Evolutionary conservation across 257 asterid genomes (phyloP).

Genomic region (Misopates orontium): DNA sequence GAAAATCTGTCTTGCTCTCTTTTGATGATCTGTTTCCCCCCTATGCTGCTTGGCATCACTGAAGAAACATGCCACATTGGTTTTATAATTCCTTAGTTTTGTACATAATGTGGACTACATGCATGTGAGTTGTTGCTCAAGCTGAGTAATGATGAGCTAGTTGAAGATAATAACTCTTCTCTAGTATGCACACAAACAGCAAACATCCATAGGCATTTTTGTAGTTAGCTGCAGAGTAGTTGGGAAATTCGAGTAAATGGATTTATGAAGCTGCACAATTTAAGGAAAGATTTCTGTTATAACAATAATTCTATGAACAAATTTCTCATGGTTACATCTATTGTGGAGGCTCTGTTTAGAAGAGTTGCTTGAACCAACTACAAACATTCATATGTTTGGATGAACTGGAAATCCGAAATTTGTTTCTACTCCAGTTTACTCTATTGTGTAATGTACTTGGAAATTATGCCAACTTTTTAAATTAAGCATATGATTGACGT

Average conservation of each 20-base stretch:
- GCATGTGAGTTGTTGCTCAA: background rate
- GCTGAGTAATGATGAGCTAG: background rate
- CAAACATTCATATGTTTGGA: slow-evolving; percentile 1
- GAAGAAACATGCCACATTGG: slow-evolving; percentile 10
- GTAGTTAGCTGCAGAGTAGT: background rate
- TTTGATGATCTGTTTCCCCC: slow-evolving; percentile 5
- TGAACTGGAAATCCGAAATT: background rate
- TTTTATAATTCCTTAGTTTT: slow-evolving; percentile 6
- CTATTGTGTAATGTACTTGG: no score
- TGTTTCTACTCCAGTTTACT: slow-evolving; percentile 17
- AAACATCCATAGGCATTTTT: background rate
- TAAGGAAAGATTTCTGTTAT: slow-evolving; percentile 4
- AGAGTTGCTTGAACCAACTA: slow-evolving; percentile 16
- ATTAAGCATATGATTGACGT: no score
- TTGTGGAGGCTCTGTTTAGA: slow-evolving; percentile 5
- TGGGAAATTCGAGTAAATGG: background rate
- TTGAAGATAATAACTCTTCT: background rate
- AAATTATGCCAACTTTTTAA: no score
- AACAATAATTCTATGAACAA: background rate
- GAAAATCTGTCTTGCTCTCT: slow-evolving; percentile 1
- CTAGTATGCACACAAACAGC: slow-evolving; percentile 7
- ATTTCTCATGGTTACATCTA: background rate
- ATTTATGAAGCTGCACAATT: background rate
- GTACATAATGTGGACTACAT: slow-evolving; percentile 5
- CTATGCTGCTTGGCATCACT: slow-evolving; percentile 4